phyloP scores from a whole-genome alignment of 2,329 filamentous ascomycete genomes.

The Cyphellophora europaea region DNA sequence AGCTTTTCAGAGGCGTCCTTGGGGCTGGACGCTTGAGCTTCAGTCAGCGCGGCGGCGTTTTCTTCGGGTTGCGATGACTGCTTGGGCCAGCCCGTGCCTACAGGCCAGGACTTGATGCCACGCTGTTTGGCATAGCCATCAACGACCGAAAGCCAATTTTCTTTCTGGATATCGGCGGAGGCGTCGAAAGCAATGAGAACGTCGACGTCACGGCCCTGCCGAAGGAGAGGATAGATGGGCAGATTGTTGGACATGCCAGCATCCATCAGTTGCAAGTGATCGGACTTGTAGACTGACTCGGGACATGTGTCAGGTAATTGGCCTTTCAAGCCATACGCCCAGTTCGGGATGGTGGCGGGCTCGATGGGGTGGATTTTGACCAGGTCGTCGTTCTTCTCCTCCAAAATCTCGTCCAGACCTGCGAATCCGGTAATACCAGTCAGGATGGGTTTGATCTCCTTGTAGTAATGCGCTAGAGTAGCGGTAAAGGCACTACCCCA shows the following conservation, averaged over 20 bases:
- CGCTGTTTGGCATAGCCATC: slow-evolving; percentile 89
- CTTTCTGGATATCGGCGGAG: slow-evolving; percentile 81
- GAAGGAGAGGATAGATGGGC: slow-evolving; percentile 86
- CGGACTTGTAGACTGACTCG: slow-evolving; percentile 58
- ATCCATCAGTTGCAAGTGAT: slow-evolving; percentile 82
- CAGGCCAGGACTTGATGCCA: slow-evolving; percentile 86
- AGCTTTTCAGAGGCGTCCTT: slow-evolving; percentile 57
- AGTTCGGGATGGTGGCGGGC: slow-evolving; percentile 85
- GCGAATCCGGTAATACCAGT: slow-evolving; percentile 64
- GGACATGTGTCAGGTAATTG: slow-evolving; percentile 69
- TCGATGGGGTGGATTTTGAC: slow-evolving; percentile 92
- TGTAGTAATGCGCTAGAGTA: slow-evolving; percentile 91
- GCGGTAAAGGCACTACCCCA: slow-evolving; percentile 96
- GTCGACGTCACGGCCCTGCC: slow-evolving; percentile 80
- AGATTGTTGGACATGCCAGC: slow-evolving; percentile 98
- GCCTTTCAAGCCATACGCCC: slow-evolving; percentile 68
- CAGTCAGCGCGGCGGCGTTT: slow-evolving; percentile 55
- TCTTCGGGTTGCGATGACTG: slow-evolving; percentile 48
- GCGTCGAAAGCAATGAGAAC: slow-evolving; percentile 89
- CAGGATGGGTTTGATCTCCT: slow-evolving; percentile 77
- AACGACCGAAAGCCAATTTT: slow-evolving; percentile 92
- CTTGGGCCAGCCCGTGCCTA: slow-evolving; percentile 89
- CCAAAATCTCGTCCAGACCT: slow-evolving; percentile 71
- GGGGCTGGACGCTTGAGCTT: slow-evolving; percentile 53
- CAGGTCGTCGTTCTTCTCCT: slow-evolving; percentile 72